Evolutionary conservation across 2,329 filamentous ascomycete genomes (phyloP).

Genomic region (Pyricularia sp.): DNA sequence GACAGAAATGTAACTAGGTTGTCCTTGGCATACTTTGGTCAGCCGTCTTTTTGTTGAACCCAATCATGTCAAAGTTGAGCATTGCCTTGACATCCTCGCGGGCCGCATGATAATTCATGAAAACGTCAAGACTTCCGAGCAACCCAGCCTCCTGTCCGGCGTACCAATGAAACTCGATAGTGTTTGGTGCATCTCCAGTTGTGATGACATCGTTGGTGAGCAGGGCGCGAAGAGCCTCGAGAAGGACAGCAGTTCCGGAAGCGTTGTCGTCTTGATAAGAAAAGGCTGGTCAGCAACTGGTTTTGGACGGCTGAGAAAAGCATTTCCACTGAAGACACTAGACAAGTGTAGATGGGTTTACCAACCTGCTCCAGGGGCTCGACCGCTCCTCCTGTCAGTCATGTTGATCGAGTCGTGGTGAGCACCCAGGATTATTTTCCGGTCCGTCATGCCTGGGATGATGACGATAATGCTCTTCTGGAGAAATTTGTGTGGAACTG

Average conservation of each 20-base stretch:
- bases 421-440: conserved; percentile 80
- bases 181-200: conserved; percentile 67
- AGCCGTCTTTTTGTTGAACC: conserved; percentile 37
- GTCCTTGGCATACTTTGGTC: neutral
- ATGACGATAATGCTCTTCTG: conserved; percentile 88
- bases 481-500: conserved; percentile 77
- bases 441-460: conserved; percentile 76
- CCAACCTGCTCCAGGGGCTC: conserved; percentile 67
- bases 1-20: neutral
- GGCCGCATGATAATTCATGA: conserved; percentile 65
- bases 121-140: conserved; percentile 82
- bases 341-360: neutral
- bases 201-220: conserved; percentile 63
- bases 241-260: conserved; percentile 85
- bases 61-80: conserved; percentile 98
- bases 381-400: conserved; percentile 71
- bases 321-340: neutral
- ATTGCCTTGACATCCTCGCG: conserved; percentile 80
- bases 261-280: conserved; percentile 71
- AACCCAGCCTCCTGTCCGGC: conserved; percentile 83
- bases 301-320: conserved; percentile 45
- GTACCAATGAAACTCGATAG: conserved; percentile 95
- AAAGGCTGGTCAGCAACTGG: conserved; percentile 42
- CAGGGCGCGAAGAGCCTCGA: conserved; percentile 79
- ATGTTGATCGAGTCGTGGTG: conserved; percentile 96